Evolutionary conservation across 108 stramenopile genomes (phyloP), one percentile per base, ranked within the genome.

Genomic region (Cyclotella distinguenda): DNA sequence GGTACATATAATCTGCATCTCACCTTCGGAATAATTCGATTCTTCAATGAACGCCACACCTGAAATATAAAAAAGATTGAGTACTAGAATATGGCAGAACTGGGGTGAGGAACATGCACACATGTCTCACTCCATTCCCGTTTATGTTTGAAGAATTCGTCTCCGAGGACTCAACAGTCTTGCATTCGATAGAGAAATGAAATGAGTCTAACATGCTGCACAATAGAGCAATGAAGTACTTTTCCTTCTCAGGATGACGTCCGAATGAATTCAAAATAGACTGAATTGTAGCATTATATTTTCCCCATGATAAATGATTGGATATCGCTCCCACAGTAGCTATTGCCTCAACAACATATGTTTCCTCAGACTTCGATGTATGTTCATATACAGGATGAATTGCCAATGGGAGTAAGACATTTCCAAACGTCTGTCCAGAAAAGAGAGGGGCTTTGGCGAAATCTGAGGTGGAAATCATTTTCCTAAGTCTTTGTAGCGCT

Each of bases 151-250:
- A 4, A 64, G 47, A 3, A 36, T 45, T 18, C 47, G 12, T 21
- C 52, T 1, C 30, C 55, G 34, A 56, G 26, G 55, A 49, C 26
- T 26, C 68, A 28, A 19, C 57, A 38, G 33, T 36, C 22, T 66
- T 64, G 7, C 51, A n/a, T 13, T 71, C 79, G 19, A 94, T 66
- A 46, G 85, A 76, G 72, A 95, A 96, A 66, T 89, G 84, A 62
- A 95, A 97, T 10, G 67, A 73, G 69, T 94, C 95, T 12, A 96
- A 70, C 21, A 93, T 80, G 8, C 82, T 48, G 60, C 96, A 96
- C 15, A 97, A 64, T 22, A 82, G 68, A 4, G 80, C 84, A 36
- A 93, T 77, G 25, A 92, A 67, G 61, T 79, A 87, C 23, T 86
- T 65, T 56, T 95, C 94, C 53, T 89, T 85, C 31, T 89, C 78